A percentile compares a stretch with the other conserved stretches of the same genome.
Conservation (phyloP, 441 rosid species). For the Metrosideros polymorpha region DNA sequence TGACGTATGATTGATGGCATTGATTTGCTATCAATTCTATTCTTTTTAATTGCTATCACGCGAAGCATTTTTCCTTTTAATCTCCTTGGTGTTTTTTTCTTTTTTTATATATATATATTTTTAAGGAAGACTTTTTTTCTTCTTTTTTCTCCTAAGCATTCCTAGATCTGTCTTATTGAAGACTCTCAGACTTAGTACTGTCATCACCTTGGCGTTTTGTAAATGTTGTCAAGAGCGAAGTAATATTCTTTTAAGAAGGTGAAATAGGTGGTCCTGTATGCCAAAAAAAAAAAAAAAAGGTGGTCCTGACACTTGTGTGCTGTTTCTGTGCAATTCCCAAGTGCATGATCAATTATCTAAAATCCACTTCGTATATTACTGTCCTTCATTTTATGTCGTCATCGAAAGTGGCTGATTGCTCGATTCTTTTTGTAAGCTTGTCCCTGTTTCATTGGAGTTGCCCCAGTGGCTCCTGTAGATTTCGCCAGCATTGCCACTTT, state of each 20-base stretch:
- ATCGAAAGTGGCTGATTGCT: background rate
- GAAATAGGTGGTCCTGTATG: background rate
- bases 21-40: background rate
- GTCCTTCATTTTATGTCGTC: background rate
- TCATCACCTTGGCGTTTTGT: background rate
- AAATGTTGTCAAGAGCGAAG: background rate
- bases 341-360: background rate
- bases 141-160: background rate
- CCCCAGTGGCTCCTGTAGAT: background rate
- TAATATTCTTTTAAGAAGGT: background rate
- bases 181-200: background rate
- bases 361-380: background rate
- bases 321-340: background rate
- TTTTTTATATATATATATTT: background rate
- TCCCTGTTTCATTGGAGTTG: background rate
- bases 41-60: background rate
- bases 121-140: background rate
- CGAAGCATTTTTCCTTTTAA: background rate
- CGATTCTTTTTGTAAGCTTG: background rate
- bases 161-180: background rate
- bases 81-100: background rate
- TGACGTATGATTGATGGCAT: background rate
- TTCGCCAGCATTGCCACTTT: background rate
- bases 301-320: background rate
- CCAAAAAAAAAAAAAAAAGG: too few species aligned